Evolutionary conservation across 306 rosid genomes (phyloP).

Genomic region (Clitoria ternatea): DNA sequence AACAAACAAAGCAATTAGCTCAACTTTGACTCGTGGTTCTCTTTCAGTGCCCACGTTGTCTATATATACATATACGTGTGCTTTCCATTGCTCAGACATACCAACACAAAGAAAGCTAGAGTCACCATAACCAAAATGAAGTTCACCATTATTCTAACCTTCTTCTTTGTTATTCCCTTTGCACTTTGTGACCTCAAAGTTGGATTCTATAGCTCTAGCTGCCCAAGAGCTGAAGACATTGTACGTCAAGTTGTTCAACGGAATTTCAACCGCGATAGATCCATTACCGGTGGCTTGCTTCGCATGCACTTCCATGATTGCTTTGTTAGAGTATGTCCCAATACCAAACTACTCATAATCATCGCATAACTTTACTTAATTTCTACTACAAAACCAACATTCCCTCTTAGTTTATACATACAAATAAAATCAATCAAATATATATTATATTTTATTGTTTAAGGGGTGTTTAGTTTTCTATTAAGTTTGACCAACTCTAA

Average conservation of each 20-base stretch:
- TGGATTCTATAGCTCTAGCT: conserved; percentile 42
- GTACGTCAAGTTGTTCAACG: conserved; percentile 34
- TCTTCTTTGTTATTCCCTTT: conserved; percentile 16
- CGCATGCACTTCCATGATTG: conserved; percentile 69
- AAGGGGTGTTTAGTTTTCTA: too few relatives aligned
- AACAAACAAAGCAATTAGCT: not conserved
- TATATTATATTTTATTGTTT: too few relatives aligned
- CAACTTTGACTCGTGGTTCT: not conserved
- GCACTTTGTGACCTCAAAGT: conserved; percentile 33
- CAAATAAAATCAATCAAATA: too few relatives aligned
- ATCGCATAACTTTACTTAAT: not conserved
- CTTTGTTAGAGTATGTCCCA: conserved; percentile 46
- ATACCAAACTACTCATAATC: not conserved
- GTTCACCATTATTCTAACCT: not conserved
- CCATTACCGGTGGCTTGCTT: conserved; percentile 43
- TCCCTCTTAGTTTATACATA: too few relatives aligned
- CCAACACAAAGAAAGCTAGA: not conserved
- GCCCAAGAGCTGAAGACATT: conserved; percentile 44
- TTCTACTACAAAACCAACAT: not conserved
- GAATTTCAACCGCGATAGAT: conserved; percentile 17
- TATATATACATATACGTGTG: not conserved
- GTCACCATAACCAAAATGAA: conserved; percentile 5
- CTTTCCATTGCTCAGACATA: not conserved
- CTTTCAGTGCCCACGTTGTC: not conserved
- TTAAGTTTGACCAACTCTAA: too few relatives aligned